Base-by-base conservation (phyloP, 768 basidiomycete genomes). In the Goffeauzyma gilvescens region DNA sequence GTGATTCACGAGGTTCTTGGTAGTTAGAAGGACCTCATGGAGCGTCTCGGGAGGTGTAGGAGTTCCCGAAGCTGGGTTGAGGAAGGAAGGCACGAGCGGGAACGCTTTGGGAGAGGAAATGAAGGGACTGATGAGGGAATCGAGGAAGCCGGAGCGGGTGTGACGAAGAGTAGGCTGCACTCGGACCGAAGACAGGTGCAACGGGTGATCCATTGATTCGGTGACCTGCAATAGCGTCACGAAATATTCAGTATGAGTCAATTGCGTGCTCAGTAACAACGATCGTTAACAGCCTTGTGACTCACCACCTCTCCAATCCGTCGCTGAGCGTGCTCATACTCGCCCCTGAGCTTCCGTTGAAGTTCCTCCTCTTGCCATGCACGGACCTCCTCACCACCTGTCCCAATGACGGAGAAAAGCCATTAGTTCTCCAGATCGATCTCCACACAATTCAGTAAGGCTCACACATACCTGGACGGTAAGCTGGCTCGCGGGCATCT, bases 121-220 rank as follows among this genome's bases (percentile, higher is more conserved):
- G 59, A 72, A 70, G 0, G 87, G 86, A 6, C 73, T 67, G 41
- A 93, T 71, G 50, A 95, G 67, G 40, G 72, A 78, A n/a, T 67
- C 71, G 25, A 98, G 73, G 67, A 95, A 95, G 0, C 80, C 74
- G 23, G 72, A 66, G 13, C 87, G 73, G 0, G 89, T 93, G 22
- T 70, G 50, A 21, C 52, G 63, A 3, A 65, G 60, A 1, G 83
- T 77, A 42, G 86, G 86, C 51, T 81, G 74, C 12, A 96, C 72
- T 46, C 79, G 79, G 14, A 98, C 77, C 1, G 81, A 69, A 12
- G 77, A 73, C 37, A 98, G 70, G 28, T 71, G 69, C 37, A 82
- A 63, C 0, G 76, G 76, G 0, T 76, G 70, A 13, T 75, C 67
- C 36, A 81, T 64, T 53, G 79, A 85, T 15, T 65, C 67, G 48